Percentiles rank a stretch among this genome's conserved stretches.
Conservation (phyloP, 345 rosid species). For the Psidium guajava region DNA sequence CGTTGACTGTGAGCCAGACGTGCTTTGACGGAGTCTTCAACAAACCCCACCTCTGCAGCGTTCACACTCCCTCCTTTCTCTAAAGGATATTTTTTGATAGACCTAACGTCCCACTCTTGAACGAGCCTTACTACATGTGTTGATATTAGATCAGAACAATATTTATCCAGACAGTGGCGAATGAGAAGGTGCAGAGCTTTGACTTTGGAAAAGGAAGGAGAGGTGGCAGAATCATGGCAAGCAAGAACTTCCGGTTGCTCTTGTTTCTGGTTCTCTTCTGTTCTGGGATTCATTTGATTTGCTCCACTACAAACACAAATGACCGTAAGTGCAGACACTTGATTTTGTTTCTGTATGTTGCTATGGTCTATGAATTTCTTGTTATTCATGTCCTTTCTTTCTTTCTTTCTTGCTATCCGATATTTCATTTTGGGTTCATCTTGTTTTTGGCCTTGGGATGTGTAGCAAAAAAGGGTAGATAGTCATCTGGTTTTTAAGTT, state of each 20-base stretch:
- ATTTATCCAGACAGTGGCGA: not conserved
- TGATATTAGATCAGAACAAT: not conserved
- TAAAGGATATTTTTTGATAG: not conserved
- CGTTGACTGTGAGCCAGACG: not conserved
- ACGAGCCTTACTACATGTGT: not conserved
- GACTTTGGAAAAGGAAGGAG: not conserved
- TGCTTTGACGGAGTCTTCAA: not conserved
- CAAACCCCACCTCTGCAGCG: not conserved
- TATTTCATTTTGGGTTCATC: not conserved
- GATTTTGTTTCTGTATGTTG: not conserved
- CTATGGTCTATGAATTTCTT: not conserved
- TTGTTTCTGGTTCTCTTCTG: slow-evolving; percentile 5
- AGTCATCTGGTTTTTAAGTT: not conserved
- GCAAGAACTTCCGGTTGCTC: slow-evolving; percentile 5
- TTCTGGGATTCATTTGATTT: slow-evolving; percentile 2
- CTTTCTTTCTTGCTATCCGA: not conserved
- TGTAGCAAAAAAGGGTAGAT: not conserved
- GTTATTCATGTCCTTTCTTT: not conserved
- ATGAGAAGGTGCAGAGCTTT: not conserved
- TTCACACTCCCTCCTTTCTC: not conserved
- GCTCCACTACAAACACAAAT: slow-evolving; percentile 13
- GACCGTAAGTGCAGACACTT: slow-evolving; percentile 12
- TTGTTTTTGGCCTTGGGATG: not conserved
- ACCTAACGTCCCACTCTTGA: not conserved
- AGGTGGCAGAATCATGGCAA: not conserved